Percentiles rank a stretch among this genome's conserved stretches.
Evolutionary conservation across 1,139 yeast genomes (phyloP).

Genomic region (Insectozyma bohioensis): DNA sequence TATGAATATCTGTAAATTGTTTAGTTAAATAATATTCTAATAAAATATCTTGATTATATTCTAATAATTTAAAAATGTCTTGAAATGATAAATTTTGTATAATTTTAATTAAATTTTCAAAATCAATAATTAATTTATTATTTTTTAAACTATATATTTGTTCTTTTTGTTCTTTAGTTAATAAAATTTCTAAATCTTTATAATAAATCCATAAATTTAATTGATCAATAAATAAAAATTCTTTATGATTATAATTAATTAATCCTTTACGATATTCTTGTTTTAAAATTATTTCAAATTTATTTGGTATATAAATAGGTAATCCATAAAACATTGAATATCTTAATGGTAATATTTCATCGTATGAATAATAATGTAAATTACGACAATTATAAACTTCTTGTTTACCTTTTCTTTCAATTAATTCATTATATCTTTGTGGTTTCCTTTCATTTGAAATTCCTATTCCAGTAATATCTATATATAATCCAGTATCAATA

Average conservation of each 20-base stretch:
- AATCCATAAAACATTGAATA: slow-evolving; percentile 34
- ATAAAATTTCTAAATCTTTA: slow-evolving; percentile 18
- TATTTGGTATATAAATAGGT: slow-evolving; percentile 30
- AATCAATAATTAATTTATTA: slow-evolving; percentile 11
- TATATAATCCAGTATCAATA: slow-evolving; percentile 39
- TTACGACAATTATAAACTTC: slow-evolving; percentile 33
- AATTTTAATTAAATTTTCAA: slow-evolving; percentile 19
- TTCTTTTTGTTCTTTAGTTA: slow-evolving; percentile 14
- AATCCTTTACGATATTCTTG: slow-evolving; percentile 28
- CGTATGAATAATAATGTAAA: slow-evolving; percentile 32
- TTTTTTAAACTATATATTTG: too few species aligned
- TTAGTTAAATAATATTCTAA: slow-evolving; percentile 32
- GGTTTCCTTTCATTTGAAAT: slow-evolving; percentile 28
- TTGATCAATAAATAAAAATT: slow-evolving; percentile 22
- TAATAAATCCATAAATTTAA: slow-evolving; percentile 30
- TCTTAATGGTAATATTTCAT: slow-evolving; percentile 34
- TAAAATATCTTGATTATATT: slow-evolving; percentile 26
- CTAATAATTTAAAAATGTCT: slow-evolving; percentile 17
- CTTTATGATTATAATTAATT: slow-evolving; percentile 19
- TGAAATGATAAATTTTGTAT: slow-evolving; percentile 22
- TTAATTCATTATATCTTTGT: slow-evolving; percentile 17
- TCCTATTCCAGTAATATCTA: slow-evolving; percentile 40
- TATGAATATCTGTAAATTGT: slow-evolving; percentile 28
- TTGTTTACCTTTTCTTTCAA: slow-evolving; percentile 19
- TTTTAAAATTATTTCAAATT: slow-evolving; percentile 23